Conservation (phyloP, 495 filamentous ascomycete species). For the Daldinia loculata region DNA sequence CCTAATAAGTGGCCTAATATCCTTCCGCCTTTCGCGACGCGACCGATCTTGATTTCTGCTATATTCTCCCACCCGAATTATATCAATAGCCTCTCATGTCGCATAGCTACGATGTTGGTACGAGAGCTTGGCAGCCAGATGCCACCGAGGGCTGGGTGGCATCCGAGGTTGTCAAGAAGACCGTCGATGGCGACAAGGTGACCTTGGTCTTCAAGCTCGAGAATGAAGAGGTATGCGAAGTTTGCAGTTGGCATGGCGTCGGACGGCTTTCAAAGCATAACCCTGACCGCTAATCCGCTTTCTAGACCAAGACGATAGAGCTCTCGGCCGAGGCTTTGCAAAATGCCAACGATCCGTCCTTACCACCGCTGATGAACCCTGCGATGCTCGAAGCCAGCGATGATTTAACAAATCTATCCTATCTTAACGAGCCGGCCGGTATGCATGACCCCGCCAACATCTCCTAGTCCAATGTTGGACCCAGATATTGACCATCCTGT, state of each 20-base stretch:
- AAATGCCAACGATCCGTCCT: slow-evolving; percentile 69
- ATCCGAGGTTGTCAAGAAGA: slow-evolving; percentile 91
- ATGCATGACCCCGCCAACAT: slow-evolving; percentile 46
- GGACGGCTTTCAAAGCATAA: slow-evolving; percentile 2
- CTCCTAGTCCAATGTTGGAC: slow-evolving; percentile 48
- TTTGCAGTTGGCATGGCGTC: slow-evolving; percentile 14
- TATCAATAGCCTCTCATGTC: slow-evolving; percentile 69
- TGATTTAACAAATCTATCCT: slow-evolving; percentile 95
- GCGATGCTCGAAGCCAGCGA: slow-evolving; percentile 98
- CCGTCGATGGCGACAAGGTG: slow-evolving; percentile 84
- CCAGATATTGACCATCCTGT: slow-evolving; percentile 27
- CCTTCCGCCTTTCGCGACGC: slow-evolving; percentile 33
- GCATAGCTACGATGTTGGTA: slow-evolving; percentile 96
- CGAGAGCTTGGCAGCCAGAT: slow-evolving; percentile 98
- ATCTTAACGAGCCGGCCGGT: slow-evolving; percentile 99
- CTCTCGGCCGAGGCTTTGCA: slow-evolving; percentile 83
- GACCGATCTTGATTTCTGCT: slow-evolving; percentile 28
- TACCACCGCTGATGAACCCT: slow-evolving; percentile 97
- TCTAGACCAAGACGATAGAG: slow-evolving; percentile 78
- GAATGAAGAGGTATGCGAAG: slow-evolving; percentile 83
- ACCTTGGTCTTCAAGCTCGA: slow-evolving; percentile 83
- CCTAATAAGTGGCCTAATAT: slow-evolving; percentile 30
- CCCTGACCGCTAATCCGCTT: slow-evolving; percentile 32
- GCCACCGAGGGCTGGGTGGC: slow-evolving; percentile 94
- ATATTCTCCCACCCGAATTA: slow-evolving; percentile 16